Percentiles rank a stretch among this genome's conserved stretches.
phyloP scores from a whole-genome alignment of 2,329 filamentous ascomycete species.

The Davidsoniella australis region DNA sequence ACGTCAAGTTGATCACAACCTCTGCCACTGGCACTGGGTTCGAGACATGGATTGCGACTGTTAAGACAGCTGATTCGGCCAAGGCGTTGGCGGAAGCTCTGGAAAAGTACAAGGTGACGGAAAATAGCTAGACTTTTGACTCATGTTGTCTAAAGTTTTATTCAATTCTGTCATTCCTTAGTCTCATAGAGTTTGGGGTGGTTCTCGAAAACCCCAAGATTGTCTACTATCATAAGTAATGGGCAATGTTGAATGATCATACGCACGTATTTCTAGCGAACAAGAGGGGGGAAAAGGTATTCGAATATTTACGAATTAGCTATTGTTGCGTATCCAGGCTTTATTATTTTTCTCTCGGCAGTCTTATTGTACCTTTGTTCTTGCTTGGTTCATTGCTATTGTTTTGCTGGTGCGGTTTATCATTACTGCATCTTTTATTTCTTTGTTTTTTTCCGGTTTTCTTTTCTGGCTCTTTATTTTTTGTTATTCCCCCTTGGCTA shows the following conservation, averaged over 20 bases:
- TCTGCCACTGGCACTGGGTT: slow-evolving; percentile 40
- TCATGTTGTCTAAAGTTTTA: neutral
- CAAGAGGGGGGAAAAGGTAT: too few relatives aligned
- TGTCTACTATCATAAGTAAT: too few relatives aligned
- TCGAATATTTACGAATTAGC: too few relatives aligned
- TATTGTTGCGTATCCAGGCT: too few relatives aligned
- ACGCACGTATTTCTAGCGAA: too few relatives aligned
- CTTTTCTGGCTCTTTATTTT: neutral
- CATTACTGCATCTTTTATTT: neutral
- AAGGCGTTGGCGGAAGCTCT: slow-evolving; percentile 32
- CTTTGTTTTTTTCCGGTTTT: neutral
- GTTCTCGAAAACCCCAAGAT: too few relatives aligned
- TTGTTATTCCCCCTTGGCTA: neutral
- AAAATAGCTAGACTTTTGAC: slow-evolving; percentile 20
- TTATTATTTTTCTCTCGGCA: too few relatives aligned
- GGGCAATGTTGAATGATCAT: too few relatives aligned
- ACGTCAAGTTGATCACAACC: slow-evolving; percentile 39
- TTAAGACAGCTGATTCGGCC: slow-evolving; percentile 46
- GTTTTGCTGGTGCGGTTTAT: too few relatives aligned
- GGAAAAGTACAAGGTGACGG: slow-evolving; percentile 39
- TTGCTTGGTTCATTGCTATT: too few relatives aligned
- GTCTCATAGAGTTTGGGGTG: neutral
- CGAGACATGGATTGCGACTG: slow-evolving; percentile 55
- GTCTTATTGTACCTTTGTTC: too few relatives aligned
- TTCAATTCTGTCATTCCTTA: too few relatives aligned